phyloP scores from a whole-genome alignment of 805 yeast species.

The Candida arabinofermentans region DNA sequence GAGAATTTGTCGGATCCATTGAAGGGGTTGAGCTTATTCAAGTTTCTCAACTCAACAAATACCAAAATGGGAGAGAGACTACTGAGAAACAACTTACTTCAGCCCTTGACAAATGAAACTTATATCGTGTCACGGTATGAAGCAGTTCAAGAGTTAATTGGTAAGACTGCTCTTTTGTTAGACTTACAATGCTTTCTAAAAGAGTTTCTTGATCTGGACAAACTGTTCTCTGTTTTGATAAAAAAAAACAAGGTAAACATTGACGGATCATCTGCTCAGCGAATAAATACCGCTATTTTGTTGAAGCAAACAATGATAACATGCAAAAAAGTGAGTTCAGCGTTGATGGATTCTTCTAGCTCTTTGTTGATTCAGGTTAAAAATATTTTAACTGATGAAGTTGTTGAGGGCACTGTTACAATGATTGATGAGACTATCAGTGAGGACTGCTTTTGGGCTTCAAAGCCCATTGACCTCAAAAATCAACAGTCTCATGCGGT shows the following conservation, averaged over 20 bases:
- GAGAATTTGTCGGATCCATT: constrained; percentile 28
- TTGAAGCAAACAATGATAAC: constrained; percentile 34
- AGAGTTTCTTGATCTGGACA: constrained; percentile 37
- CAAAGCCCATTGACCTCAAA: constrained; percentile 34
- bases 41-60: constrained; percentile 34
- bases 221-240: constrained; percentile 34
- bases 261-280: constrained; percentile 27
- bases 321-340: constrained; percentile 13
- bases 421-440: constrained; percentile 34
- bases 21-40: constrained; percentile 32
- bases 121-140: constrained; percentile 34
- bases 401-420: constrained; percentile 18
- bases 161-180: constrained; percentile 12
- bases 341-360: constrained; percentile 13
- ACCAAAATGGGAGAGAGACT: constrained; percentile 46
- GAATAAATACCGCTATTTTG: constrained; percentile 37
- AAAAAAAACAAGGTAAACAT: constrained; percentile 21
- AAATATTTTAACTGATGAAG: constrained; percentile 25
- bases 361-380: constrained; percentile 22
- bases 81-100: constrained; percentile 40
- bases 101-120: constrained; percentile 39
- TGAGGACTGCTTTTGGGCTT: constrained; percentile 42
- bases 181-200: constrained; percentile 23
- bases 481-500: constrained; percentile 44
- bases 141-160: constrained; percentile 35